phyloP scores from a whole-genome alignment of 345 rosid species.

The Citrus glauca region DNA sequence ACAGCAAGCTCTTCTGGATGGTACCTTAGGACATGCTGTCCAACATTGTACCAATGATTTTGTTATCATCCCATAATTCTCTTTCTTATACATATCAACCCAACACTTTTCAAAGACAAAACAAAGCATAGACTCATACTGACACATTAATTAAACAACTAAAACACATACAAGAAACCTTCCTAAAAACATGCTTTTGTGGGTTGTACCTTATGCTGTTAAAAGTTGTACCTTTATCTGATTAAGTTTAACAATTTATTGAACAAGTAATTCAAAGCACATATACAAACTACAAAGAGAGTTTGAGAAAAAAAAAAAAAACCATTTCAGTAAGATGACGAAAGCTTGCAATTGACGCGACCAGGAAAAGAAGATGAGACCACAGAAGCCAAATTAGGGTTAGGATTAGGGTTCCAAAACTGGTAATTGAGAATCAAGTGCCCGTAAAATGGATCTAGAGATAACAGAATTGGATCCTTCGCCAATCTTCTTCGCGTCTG shows the following conservation, averaged over 20 bases:
- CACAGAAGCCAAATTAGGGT: not conserved
- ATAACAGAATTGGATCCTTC: not conserved
- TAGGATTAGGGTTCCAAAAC: slow-evolving; percentile 2
- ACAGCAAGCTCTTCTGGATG: not conserved
- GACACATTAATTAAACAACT: not conserved
- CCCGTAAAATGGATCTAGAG: not conserved
- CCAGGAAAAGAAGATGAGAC: not conserved
- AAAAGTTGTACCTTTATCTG: not conserved
- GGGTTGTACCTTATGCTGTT: not conserved
- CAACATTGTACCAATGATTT: not conserved
- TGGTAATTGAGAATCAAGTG: not conserved
- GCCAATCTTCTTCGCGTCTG: not conserved
- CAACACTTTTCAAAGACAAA: not conserved
- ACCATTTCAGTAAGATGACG: slow-evolving; percentile 16
- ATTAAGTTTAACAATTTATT: not conserved
- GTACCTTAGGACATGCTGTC: not conserved
- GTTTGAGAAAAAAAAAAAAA: slow-evolving; percentile 18
- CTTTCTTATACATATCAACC: not conserved
- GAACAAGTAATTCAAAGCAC: not conserved
- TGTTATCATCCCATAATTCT: not conserved
- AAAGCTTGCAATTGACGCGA: not conserved
- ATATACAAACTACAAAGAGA: not conserved
- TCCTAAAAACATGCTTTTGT: not conserved
- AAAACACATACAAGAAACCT: not conserved
- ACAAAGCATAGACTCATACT: not conserved